Base-by-base conservation (phyloP, 345 rosid genomes). In the Euphorbia pulcherrima region DNA sequence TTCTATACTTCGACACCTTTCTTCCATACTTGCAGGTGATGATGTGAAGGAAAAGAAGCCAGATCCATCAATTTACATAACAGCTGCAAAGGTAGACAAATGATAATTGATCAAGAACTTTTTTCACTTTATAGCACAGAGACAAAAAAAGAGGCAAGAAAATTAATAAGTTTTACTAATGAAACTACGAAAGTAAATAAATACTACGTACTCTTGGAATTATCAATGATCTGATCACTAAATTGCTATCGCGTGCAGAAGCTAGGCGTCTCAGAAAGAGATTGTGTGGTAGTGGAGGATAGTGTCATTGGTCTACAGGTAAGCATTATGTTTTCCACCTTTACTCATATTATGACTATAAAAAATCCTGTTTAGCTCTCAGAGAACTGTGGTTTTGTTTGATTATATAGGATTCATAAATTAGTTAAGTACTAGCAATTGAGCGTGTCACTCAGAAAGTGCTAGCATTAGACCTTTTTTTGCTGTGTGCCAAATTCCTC, bases 21-120 rank as follows among this genome's bases (percentile, higher is more conserved):
- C 41, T 16, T 24, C 65, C 65, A 29, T 62, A 52, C 57, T 69
- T 56, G 35, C 71, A 93, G 98, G 97, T 18, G 97, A 93, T 75
- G 98, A 93, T 83, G 98, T 93, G 41, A 93, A 88, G 90, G 90
- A 83, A 83, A 93, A 93, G 75, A 93, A 93, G 80, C 98, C 98
- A 1, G 82, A 93, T 78, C 98, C 97, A 53, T 84, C 86, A 17
- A 90, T 93, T 73, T 93, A 93, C 72, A 53, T 83, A 68, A 86
- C 89, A 72, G 97, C 97, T 72, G 81, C 89, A 47, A 72, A 88
- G 92, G 98, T 88, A 67, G 28, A 58, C 56, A 11, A 6, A 51
- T 51, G 44, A 40, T 29, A 37, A 2, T 48, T 44, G 21, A 39
- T 47, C 18, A 14, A 37, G 23, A 68, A 39, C 17, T 37, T 40